Evolutionary conservation across 805 yeast genomes (phyloP).

Genomic region (Barnettozyma siamensis): DNA sequence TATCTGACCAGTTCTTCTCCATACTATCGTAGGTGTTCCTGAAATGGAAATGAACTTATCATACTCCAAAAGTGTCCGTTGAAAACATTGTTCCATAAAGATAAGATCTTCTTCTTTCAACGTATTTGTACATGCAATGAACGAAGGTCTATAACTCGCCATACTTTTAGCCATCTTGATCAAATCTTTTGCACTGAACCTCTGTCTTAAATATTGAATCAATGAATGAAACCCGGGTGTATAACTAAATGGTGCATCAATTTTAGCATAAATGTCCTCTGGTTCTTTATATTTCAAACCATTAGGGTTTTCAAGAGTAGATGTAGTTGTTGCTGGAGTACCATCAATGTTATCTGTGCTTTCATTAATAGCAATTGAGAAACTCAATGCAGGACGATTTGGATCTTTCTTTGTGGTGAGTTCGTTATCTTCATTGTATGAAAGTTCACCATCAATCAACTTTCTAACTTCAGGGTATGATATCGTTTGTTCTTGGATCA

Average conservation of each 20-base stretch:
- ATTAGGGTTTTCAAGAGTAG: conserved; percentile 16
- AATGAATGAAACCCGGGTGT: conserved; percentile 87
- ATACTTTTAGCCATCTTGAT: conserved; percentile 80
- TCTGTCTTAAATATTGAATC: conserved; percentile 59
- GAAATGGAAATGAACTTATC: conserved; percentile 76
- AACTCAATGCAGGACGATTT: conserved; percentile 15
- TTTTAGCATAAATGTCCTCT: conserved; percentile 72
- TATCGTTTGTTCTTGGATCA: conserved; percentile 31
- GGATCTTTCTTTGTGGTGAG: not conserved
- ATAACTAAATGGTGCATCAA: conserved; percentile 74
- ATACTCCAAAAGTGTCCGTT: conserved; percentile 83
- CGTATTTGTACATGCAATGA: conserved; percentile 86
- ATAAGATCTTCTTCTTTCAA: conserved; percentile 86
- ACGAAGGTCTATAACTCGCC: conserved; percentile 88
- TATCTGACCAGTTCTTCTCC: conserved; percentile 95
- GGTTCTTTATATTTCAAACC: conserved; percentile 55
- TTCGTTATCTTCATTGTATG: not conserved
- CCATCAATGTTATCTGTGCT: conserved; percentile 3
- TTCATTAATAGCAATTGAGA: conserved; percentile 26
- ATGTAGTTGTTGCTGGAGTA: not conserved
- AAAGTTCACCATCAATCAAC: conserved; percentile 15
- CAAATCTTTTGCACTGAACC: conserved; percentile 66
- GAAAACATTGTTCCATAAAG: conserved; percentile 95
- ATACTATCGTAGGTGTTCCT: conserved; percentile 92
- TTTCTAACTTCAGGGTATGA: conserved; percentile 57